A percentile compares a stretch with the other conserved stretches of the same genome.
Conservation (phyloP, 2,329 filamentous ascomycete species). For the Penicillium sp. region DNA sequence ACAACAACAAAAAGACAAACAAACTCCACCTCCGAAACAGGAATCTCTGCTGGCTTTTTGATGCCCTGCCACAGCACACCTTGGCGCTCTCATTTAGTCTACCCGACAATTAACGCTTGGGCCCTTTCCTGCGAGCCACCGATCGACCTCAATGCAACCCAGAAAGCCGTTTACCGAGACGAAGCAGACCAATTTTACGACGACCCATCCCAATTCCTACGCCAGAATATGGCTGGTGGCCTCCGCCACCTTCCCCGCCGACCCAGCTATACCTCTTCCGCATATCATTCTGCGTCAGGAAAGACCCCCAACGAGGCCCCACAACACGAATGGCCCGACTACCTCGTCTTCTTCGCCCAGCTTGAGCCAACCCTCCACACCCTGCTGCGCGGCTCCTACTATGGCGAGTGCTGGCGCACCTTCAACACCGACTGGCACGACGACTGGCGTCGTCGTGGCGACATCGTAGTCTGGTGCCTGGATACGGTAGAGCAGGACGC, state of each 20-base stretch:
- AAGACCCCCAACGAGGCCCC: not conserved
- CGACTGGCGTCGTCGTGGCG: conserved; percentile 59
- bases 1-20: conserved; percentile 36
- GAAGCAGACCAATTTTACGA: conserved; percentile 90
- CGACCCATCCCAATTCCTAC: conserved; percentile 59
- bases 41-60: conserved; percentile 69
- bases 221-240: conserved; percentile 49
- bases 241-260: conserved; percentile 32
- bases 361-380: conserved; percentile 51
- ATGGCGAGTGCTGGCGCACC: conserved; percentile 58
- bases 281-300: not conserved
- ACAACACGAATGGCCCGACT: conserved; percentile 47
- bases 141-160: conserved; percentile 58
- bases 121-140: conserved; percentile 90
- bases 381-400: conserved; percentile 47
- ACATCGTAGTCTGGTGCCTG: conserved; percentile 61
- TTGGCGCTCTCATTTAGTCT: conserved; percentile 83
- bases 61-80: conserved; percentile 96
- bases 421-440: conserved; percentile 64
- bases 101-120: conserved; percentile 72
- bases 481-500: conserved; percentile 36
- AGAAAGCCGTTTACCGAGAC: conserved; percentile 71
- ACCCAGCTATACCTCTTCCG: conserved; percentile 31
- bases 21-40: conserved; percentile 19
- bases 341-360: conserved; percentile 56